A percentile compares a stretch with the other conserved stretches of the same genome.
phyloP scores from a whole-genome alignment of 805 yeast species.

The Candida nanaspora region DNA sequence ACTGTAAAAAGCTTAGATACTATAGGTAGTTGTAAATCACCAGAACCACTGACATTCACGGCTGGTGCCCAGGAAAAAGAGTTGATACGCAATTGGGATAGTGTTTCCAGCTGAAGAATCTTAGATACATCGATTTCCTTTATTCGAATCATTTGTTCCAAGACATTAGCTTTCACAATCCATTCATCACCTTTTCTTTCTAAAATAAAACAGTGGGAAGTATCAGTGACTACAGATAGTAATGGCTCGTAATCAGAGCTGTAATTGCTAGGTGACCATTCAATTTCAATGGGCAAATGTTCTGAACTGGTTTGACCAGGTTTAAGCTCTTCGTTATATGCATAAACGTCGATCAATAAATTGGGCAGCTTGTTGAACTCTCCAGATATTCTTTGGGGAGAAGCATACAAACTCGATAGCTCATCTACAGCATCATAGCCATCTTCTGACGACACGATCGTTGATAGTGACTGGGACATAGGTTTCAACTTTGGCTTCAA shows the following conservation, averaged over 20 bases:
- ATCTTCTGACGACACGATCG: not conserved
- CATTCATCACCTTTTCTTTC: slow-evolving; percentile 11
- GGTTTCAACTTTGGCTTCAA: slow-evolving; percentile 8
- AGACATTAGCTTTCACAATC: slow-evolving; percentile 9
- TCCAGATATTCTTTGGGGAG: slow-evolving; percentile 6
- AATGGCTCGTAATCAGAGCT: slow-evolving; percentile 7
- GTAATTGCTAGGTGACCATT: slow-evolving; percentile 17
- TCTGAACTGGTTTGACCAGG: slow-evolving; percentile 11
- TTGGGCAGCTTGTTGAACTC: slow-evolving; percentile 10
- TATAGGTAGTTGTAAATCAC: slow-evolving; percentile 9
- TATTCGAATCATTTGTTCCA: slow-evolving; percentile 5
- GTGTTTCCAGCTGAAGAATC: slow-evolving; percentile 7
- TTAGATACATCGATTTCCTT: slow-evolving; percentile 7
- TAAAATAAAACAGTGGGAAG: slow-evolving; percentile 11
- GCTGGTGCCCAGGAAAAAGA: slow-evolving; percentile 15
- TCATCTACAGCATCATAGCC: not conserved
- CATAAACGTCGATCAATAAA: slow-evolving; percentile 5
- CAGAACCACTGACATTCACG: not conserved
- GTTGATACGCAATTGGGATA: slow-evolving; percentile 15
- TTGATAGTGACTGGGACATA: not conserved
- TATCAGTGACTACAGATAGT: slow-evolving; percentile 13
- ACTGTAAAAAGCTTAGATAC: slow-evolving; percentile 1
- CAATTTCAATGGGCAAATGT: slow-evolving; percentile 8
- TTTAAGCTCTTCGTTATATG: slow-evolving; percentile 10
- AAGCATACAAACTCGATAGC: slow-evolving; percentile 5